Conservation (phyloP, 768 basidiomycete genomes). For the Mycena vitilis region DNA sequence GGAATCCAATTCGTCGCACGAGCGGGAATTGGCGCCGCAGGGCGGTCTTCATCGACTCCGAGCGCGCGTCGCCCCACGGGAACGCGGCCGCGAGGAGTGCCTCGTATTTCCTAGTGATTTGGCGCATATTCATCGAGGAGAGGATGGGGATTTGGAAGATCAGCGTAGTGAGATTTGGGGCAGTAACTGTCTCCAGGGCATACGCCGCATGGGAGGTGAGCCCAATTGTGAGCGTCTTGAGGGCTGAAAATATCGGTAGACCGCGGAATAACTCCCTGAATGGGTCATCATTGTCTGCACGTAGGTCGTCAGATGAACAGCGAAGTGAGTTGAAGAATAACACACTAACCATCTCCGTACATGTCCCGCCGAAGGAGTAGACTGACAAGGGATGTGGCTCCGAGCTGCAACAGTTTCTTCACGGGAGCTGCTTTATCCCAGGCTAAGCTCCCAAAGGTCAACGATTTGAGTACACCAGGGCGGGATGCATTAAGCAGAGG, state of each 20-base stretch:
- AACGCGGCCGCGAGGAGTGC: neutral
- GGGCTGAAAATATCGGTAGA: neutral
- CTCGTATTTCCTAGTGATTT: neutral
- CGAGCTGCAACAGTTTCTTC: neutral
- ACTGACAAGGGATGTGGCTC: neutral
- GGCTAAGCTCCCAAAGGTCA: too few species aligned
- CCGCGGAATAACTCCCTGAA: neutral
- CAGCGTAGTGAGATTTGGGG: slow-evolving; percentile 3
- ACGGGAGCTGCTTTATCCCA: too few species aligned
- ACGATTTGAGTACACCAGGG: neutral
- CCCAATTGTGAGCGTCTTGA: neutral
- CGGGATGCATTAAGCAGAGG: neutral
- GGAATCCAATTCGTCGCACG: neutral
- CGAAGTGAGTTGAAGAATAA: too few species aligned
- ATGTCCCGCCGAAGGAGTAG: neutral
- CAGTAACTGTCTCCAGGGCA: neutral
- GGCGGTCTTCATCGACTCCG: slow-evolving; percentile 2
- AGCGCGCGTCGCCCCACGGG: slow-evolving; percentile 5
- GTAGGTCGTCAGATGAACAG: too few species aligned
- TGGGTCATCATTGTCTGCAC: too few species aligned
- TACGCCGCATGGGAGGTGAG: neutral
- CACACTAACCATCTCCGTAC: too few species aligned
- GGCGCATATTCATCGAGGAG: neutral
- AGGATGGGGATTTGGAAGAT: slow-evolving; percentile 1
- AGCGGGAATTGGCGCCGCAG: slow-evolving; percentile 7